Evolutionary conservation across 2,329 filamentous ascomycete species (phyloP), one percentile per base, ranked within the genome.

Genomic region (Thelonectria blattea): DNA sequence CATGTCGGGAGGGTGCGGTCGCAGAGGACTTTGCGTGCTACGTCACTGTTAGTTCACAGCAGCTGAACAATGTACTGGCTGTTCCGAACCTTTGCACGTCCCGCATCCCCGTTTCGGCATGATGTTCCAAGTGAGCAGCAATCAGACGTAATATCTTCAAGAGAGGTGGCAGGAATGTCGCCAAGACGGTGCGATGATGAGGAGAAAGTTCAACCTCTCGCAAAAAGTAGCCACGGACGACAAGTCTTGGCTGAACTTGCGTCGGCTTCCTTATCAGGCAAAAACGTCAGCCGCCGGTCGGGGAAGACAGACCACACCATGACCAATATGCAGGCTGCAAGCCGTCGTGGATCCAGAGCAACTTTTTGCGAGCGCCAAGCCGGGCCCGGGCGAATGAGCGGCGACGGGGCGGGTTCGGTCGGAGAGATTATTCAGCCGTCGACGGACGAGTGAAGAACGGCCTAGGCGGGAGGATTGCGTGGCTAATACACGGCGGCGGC

Each of bases 11-110:
- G 42, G 0, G 56, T 11, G 8, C 65, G 62, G 32, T 68, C 66
- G 5, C 66, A 68, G 10, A 56, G 64, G 0, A 68, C 62, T 11
- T 68, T 68, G 7, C 66, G 66, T 0, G 52, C 66, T 68, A 34
- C 34, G 34, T 37, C 34, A 37, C 34, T 37, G 34, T 37, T 14
- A 37, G 34, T 11, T 37, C 4, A n/a, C n/a, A n/a, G 34, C 3
- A 7, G 4, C 2, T 37, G 12, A 5, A 15, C 34, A 14, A 37
- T 30, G 27, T 30, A 7, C 8, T 30, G 27, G 27, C 34, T 37
- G 34, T 15, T 37, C 34, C 34, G n/a, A 11, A 49, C 47, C 32
- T 49, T 20, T 46, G 20, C 42, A 46, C 20, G 42, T 46, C 4
- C 42, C 42, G 42, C 42, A 46, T 22, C 42, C 42, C 42, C 22